Evolutionary conservation across 2,329 filamentous ascomycete genomes (phyloP), one percentile per base, ranked within the genome.

Genomic region (Pestalotiopsis sp.): DNA sequence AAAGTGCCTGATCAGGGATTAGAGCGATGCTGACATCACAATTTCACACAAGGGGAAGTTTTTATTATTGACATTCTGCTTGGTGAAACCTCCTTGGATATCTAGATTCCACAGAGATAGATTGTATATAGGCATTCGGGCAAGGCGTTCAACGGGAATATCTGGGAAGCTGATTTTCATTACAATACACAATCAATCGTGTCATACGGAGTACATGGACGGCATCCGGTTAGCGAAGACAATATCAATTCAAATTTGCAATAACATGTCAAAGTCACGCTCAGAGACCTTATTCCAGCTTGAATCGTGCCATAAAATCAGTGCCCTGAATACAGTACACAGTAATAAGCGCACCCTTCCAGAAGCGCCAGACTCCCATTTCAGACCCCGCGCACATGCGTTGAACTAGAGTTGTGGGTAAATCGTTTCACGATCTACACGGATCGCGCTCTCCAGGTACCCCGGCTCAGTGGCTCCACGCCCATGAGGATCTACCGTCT

Each of bases 1-100:
- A 61, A 81, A 80, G 70, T 68, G 60, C 25, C 45, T 38, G 27
- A 59, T 66, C 12, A 66, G n/a, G 14, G 52, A 66, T 5, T 61
- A 66, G 64, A 38, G 64, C 27, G 31, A 12, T 39, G 4, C 3
- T 52, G 45, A 39, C 17, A 39, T 36, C 6, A 20, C 31, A 31
- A 1, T 9, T 36, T 36, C 9, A 41, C 20, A 38, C 13, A 12
- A 1, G 27, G 25, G 59, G 25, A n/a, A 36, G 36, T 62, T 39
- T 36, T 27, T 39, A 62, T 36, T 31, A 36, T 36, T 36, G 27
- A 20, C 17, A 62, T 20, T 62, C 36, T 27, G 59, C 36, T 62
- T 62, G 59, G 59, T 61, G 59, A 14, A 23, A 59, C 13, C 31
- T 59, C 13, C 57, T 17, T 23, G 12, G 23, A 14, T 12, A 25